Percentiles rank a stretch among this genome's conserved stretches.
These are phyloP conservation scores for Heimioporus sp. DNA, from an alignment of 768 basidiomycete species.

Conservation along the genomic window DNA sequence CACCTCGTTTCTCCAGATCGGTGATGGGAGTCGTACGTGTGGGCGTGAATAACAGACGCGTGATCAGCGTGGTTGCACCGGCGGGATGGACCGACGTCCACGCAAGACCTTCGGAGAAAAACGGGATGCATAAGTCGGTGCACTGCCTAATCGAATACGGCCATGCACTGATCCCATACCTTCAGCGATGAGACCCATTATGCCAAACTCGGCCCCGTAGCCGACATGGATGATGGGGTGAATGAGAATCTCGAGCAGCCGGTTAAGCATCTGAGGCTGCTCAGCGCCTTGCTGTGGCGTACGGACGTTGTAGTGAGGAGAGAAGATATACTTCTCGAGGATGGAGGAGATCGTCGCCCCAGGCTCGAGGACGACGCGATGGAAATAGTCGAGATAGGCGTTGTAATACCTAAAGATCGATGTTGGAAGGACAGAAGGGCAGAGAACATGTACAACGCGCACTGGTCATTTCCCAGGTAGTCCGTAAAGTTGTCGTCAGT, in stretches of 20 bases:
- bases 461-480: slow-evolving; percentile 32
- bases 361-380: slow-evolving; percentile 27
- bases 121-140: neutral
- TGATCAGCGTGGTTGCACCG: slow-evolving; percentile 35
- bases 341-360: slow-evolving; percentile 31
- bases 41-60: slow-evolving; percentile 30
- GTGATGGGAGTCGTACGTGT: slow-evolving; percentile 18
- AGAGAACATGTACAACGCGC: neutral
- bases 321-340: slow-evolving; percentile 65
- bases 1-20: slow-evolving; percentile 21
- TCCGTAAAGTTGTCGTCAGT: slow-evolving; percentile 24
- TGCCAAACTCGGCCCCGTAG: slow-evolving; percentile 61
- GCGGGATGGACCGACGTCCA: slow-evolving; percentile 50
- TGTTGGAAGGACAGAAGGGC: neutral
- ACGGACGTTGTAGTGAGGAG: slow-evolving; percentile 46
- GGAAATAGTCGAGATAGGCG: slow-evolving; percentile 33
- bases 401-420: slow-evolving; percentile 27
- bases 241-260: slow-evolving; percentile 56
- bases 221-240: slow-evolving; percentile 68
- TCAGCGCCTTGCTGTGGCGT: slow-evolving; percentile 23
- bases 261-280: slow-evolving; percentile 57
- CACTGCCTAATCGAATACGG: neutral
- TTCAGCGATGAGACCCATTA: slow-evolving; percentile 63
- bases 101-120: slow-evolving; percentile 50
- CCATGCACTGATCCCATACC: slow-evolving; percentile 33